Percentiles rank a stretch among this genome's conserved stretches.
Evolutionary conservation across 2,329 filamentous ascomycete genomes (phyloP).

Genomic region (Fusarium nematophilum): DNA sequence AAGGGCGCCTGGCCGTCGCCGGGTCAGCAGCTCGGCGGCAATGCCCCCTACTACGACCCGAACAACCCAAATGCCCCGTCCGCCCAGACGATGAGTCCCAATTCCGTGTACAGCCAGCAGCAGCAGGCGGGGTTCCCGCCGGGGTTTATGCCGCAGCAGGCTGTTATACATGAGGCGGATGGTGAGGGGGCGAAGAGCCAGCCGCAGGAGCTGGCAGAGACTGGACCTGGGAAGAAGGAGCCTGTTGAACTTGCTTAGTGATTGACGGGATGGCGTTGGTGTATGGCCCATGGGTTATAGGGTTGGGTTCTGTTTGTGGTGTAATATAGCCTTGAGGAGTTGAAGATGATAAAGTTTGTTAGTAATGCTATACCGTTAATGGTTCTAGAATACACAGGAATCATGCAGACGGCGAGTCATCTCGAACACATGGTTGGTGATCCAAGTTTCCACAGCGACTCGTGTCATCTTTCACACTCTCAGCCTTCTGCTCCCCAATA

Average conservation of each 20-base stretch:
- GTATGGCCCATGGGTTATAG: too few species aligned
- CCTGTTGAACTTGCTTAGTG: conserved; percentile 18
- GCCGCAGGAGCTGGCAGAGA: conserved; percentile 17
- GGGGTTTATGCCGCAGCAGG: neutral
- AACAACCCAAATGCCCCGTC: conserved; percentile 5
- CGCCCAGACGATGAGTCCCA: neutral
- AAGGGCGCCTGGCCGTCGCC: conserved; percentile 1
- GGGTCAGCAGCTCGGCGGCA: conserved; percentile 3
- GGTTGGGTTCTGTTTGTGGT: too few species aligned
- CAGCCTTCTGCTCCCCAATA: neutral
- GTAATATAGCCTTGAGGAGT: too few species aligned
- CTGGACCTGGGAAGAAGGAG: conserved; percentile 2
- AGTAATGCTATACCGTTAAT: too few species aligned
- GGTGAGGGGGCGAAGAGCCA: conserved; percentile 16
- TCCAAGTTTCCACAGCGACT: too few species aligned
- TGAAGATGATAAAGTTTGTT: too few species aligned
- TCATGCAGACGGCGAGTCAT: too few species aligned
- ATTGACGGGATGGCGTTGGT: too few species aligned
- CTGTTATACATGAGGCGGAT: conserved; percentile 16
- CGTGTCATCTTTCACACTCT: too few species aligned
- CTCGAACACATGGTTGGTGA: too few species aligned
- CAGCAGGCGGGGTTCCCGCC: neutral
- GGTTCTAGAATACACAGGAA: too few species aligned
- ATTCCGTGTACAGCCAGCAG: neutral
- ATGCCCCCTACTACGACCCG: conserved; percentile 6